Evolutionary conservation across 1,284 basidiomycete species (phyloP), one percentile per base, ranked within the genome.

Genomic region (Coniophora puteana): DNA sequence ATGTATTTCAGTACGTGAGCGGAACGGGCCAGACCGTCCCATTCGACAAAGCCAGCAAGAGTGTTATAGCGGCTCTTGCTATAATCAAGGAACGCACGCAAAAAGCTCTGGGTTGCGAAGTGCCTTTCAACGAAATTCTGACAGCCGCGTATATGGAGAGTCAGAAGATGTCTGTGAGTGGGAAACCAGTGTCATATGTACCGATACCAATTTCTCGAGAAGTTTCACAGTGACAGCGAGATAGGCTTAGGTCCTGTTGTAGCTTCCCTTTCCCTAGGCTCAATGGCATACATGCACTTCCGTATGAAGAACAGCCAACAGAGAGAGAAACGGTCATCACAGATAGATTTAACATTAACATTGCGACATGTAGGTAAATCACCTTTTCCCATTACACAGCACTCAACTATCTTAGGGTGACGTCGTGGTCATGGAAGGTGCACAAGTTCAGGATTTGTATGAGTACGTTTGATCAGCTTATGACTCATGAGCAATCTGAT

Each of bases 171-270:
- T 75, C 83, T 40, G 86, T 87, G 54, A 55, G 80, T 66, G 14
- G 34, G 30, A 13, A 36, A n/a, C 40, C 13, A n/a, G 35, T 31
- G 5, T 32, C 36, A 29, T 23, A 33, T 28, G 25, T 20, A 23
- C 22, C 13, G 21, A 24, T 41, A 22, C 35, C 50, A 30, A 48
- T 34, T n/a, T 45, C 25, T 33, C 23, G 8, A 31, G n/a, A 38
- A 86, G 84, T 89, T 84, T 54, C 87, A 89, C 50, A 87, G 80
- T 47, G 86, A 89, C 49, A 73, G 72, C 40, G 86, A 89, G 63
- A 63, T 63, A 8, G 87, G 84, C 4, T 61, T 89, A 5, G 87
- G 86, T 1, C 79, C 82, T 5, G 50, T 75, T 4, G 78, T 89
- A 3, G 85, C 85, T 4, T 83, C 85, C 4, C 59, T 89, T 29